Conservation (phyloP, 768 basidiomycete genomes). For the Coprinellus micaceus region DNA sequence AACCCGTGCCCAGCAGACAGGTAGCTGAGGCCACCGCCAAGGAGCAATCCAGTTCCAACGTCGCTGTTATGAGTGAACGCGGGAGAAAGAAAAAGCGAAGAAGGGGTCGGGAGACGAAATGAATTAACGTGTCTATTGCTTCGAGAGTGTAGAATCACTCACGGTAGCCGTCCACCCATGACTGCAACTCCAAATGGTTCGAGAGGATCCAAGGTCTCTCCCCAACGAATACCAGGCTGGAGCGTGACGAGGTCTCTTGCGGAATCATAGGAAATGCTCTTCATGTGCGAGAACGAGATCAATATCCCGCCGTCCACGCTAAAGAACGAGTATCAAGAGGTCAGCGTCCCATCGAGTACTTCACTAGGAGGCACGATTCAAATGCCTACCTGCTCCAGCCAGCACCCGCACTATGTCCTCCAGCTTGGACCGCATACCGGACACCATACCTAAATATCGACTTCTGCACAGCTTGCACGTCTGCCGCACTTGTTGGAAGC, state of each 20-base stretch:
- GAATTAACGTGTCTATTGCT: neutral
- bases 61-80: conserved; percentile 20
- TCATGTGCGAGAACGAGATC: conserved; percentile 36
- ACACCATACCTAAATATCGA: conserved; percentile 30
- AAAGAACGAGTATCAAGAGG: conserved; percentile 6
- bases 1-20: conserved; percentile 36
- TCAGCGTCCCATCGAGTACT: neutral
- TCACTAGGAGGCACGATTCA: neutral
- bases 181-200: conserved; percentile 39
- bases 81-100: neutral
- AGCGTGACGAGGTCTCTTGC: conserved; percentile 33
- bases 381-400: conserved; percentile 39
- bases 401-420: conserved; percentile 37
- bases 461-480: conserved; percentile 36
- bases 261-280: conserved; percentile 33
- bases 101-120: neutral
- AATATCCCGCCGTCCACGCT: conserved; percentile 36
- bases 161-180: conserved; percentile 36
- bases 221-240: conserved; percentile 41
- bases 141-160: conserved; percentile 1
- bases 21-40: conserved; percentile 41
- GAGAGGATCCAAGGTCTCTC: conserved; percentile 30
- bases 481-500: conserved; percentile 23
- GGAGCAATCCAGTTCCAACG: conserved; percentile 41
- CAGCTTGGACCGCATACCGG: conserved; percentile 40